phyloP scores from a whole-genome alignment of 805 yeast genomes.

The Schizosaccharomyces japonicus region DNA sequence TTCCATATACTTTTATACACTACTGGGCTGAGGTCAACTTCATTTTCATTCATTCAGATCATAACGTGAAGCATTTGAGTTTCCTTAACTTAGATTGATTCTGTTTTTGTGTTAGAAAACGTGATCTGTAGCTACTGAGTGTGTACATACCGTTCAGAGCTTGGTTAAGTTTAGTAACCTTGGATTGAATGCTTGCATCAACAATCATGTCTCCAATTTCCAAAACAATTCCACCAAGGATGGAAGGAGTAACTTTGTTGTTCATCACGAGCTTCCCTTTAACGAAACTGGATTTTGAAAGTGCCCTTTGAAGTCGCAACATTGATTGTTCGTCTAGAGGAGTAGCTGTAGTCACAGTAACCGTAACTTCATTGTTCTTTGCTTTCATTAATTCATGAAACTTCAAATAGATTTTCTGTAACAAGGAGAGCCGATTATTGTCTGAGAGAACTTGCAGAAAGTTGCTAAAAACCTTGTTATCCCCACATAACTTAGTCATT shows the following conservation, averaged over 20 bases:
- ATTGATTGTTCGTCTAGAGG: constrained; percentile 63
- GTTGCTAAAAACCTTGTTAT: constrained; percentile 55
- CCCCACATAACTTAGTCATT: constrained; percentile 24
- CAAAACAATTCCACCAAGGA: constrained; percentile 85
- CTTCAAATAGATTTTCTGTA: constrained; percentile 41
- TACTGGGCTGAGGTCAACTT: no score
- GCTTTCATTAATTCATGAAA: constrained; percentile 67
- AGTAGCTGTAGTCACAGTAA: constrained; percentile 64
- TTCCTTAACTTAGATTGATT: no score
- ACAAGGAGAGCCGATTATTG: constrained; percentile 69
- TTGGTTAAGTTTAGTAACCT: constrained; percentile 72
- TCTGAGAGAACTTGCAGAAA: constrained; percentile 69
- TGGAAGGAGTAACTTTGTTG: constrained; percentile 63
- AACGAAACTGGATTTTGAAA: constrained; percentile 57
- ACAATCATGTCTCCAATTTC: constrained; percentile 94
- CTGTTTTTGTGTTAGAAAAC: no score
- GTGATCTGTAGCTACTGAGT: no score
- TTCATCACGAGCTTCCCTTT: constrained; percentile 54
- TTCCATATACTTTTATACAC: no score
- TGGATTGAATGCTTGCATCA: constrained; percentile 67
- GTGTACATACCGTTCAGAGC: constrained; percentile 39
- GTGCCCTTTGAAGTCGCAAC: constrained; percentile 53
- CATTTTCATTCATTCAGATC: no score
- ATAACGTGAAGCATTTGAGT: no score
- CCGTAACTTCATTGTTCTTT: constrained; percentile 75